phyloP scores from a whole-genome alignment of 768 basidiomycete genomes.

The Leccinum aurantiacum region DNA sequence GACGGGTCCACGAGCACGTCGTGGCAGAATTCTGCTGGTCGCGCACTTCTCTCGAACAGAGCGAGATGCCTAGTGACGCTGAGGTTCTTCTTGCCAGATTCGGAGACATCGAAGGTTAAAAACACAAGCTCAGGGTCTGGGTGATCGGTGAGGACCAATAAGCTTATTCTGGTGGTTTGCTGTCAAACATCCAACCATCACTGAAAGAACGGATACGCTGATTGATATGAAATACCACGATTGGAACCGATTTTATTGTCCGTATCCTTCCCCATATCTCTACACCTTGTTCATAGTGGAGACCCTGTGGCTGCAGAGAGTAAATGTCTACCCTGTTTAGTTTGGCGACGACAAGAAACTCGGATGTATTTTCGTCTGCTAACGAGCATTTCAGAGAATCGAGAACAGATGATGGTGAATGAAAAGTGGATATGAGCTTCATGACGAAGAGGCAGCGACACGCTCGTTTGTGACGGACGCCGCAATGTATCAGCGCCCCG shows the following conservation, averaged over 20 bases:
- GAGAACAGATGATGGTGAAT: conserved; percentile 69
- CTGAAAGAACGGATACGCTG: conserved; percentile 1
- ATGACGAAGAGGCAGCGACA: conserved; percentile 25
- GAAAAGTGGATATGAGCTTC: conserved; percentile 73
- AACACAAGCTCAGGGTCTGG: conserved; percentile 74
- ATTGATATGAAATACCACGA: conserved; percentile 41
- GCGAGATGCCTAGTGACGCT: conserved; percentile 45
- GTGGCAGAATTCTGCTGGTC: conserved; percentile 70
- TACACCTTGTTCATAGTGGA: conserved; percentile 55
- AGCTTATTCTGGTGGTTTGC: conserved; percentile 39
- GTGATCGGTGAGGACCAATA: conserved; percentile 72
- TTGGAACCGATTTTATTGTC: conserved; percentile 53
- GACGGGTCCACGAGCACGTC: conserved; percentile 66
- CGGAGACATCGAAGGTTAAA: conserved; percentile 48
- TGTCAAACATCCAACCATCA: conserved; percentile 11
- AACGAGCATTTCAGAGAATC: conserved; percentile 69
- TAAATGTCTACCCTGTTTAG: conserved; percentile 66
- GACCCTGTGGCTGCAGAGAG: conserved; percentile 59
- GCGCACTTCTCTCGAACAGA: conserved; percentile 56
- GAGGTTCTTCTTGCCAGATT: conserved; percentile 35
- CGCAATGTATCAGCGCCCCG: no score
- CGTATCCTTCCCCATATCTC: conserved; percentile 73
- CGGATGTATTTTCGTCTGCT: conserved; percentile 44
- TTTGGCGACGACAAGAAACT: conserved; percentile 71
- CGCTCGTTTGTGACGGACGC: no score